Evolutionary conservation across 768 basidiomycete genomes (phyloP).

Genomic region (Termitomyces sp.): DNA sequence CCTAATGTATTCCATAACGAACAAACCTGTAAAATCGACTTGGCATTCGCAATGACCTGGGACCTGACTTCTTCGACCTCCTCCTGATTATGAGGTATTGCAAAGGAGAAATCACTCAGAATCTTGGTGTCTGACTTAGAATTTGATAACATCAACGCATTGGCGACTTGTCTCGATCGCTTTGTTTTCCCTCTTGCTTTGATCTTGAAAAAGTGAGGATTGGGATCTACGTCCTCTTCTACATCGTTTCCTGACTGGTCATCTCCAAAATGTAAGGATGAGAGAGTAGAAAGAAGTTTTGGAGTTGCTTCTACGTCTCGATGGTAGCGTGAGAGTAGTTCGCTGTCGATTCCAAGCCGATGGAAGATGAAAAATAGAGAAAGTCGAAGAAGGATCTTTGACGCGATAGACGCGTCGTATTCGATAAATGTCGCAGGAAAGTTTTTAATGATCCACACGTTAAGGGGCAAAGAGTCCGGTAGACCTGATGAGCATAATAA

Average conservation of each 20-base stretch:
- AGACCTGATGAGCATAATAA: conserved; percentile 9
- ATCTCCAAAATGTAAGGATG: neutral
- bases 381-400: conserved; percentile 10
- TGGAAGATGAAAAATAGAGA: conserved; percentile 9
- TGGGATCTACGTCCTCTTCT: neutral
- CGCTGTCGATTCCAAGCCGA: neutral
- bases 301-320: conserved; percentile 8
- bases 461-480: conserved; percentile 13
- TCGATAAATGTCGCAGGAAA: conserved; percentile 25
- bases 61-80: conserved; percentile 11
- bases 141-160: neutral
- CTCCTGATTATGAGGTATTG: conserved; percentile 4
- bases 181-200: conserved; percentile 4
- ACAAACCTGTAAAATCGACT: conserved; percentile 19
- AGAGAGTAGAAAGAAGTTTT: conserved; percentile 9
- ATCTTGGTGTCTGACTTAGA: conserved; percentile 12
- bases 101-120: conserved; percentile 10
- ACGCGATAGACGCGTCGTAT: conserved; percentile 9
- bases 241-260: neutral
- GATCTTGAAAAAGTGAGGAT: conserved; percentile 1
- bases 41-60: conserved; percentile 15
- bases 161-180: neutral
- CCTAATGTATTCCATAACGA: neutral
- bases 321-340: conserved; percentile 4
- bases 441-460: conserved; percentile 25